Evolutionary conservation across 2,329 filamentous ascomycete genomes (phyloP), one percentile per base, ranked within the genome.

Genomic region (Talaromyces piceae): DNA sequence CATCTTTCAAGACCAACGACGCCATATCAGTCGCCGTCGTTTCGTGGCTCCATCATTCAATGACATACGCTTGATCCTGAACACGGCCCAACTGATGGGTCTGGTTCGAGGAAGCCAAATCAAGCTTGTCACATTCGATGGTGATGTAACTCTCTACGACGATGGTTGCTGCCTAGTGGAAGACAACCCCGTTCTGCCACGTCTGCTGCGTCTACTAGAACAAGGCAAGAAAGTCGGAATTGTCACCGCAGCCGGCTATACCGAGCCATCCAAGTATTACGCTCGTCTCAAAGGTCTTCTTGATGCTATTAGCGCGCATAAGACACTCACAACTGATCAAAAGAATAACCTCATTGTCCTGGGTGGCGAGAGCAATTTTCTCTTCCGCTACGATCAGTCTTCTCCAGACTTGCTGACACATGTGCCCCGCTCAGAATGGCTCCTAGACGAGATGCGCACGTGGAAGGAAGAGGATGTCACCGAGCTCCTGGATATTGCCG

Each of bases 41-140:
- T 97, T 96, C 65, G 93, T 98, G 2, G 87, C 91, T 1, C 93
- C 93, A 0, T 95, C 88, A 1, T 98, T 98, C 78, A 98, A 98
- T 71, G 93, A 98, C 66, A 83, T 98, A 53, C 84, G 93, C 2
- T 77, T 96, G 22, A 86, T 95, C 47, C 81, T 98, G 59, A 98
- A 98, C 72, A 93, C 93, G 33, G 91, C 93, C 16, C 93, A 98
- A 70, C 78, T 91, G 54, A 90, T 96, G 84, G 89, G 88, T 33
- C 81, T 97, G n/a, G 86, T 89, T 13, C 82, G 81, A 22, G 74
- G 76, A 41, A 84, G 86, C 20, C 79, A 82, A 4, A 77, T 96
- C 7, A 83, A 93, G 59, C 27, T 98, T 3, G 85, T 95, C 49
- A 98, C 93, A 0, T 98, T 98, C 66, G 93, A 98, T 68, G 93